phyloP scores from a whole-genome alignment of 768 basidiomycete genomes.

The Boletellus ananiceps region DNA sequence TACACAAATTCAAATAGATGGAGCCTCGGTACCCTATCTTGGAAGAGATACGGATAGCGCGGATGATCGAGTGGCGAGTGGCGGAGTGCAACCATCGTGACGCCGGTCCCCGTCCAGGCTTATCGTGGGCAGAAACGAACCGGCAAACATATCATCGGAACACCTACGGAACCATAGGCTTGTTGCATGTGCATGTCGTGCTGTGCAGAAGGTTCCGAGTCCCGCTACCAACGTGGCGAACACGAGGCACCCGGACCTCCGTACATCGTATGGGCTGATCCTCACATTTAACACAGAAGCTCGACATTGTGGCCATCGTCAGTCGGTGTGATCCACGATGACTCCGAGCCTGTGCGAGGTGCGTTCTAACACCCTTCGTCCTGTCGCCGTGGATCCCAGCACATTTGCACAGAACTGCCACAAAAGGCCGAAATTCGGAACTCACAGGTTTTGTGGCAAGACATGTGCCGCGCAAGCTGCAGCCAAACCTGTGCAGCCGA shows the following conservation, averaged over 20 bases:
- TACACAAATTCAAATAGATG: conserved; percentile 24
- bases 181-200: conserved; percentile 1
- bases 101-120: conserved; percentile 5
- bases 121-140: conserved; percentile 15
- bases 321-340: conserved; percentile 21
- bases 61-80: conserved; percentile 8
- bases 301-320: conserved; percentile 4
- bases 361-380: conserved; percentile 6
- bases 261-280: conserved; percentile 6
- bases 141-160: conserved; percentile 10
- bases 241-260: conserved; percentile 20
- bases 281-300: conserved; percentile 9
- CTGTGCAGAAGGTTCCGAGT: conserved; percentile 4
- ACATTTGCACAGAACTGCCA: conserved; percentile 44
- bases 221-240: conserved; percentile 18
- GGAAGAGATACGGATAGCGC: conserved; percentile 13
- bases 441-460: conserved; percentile 55
- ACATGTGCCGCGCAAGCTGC: conserved; percentile 46
- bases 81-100: background rate
- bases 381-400: conserved; percentile 5
- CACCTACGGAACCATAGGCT: background rate
- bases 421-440: conserved; percentile 47
- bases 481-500: conserved; percentile 9
- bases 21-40: conserved; percentile 21
- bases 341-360: conserved; percentile 29